These are phyloP conservation scores for Spathaspora sp. DNA, from an alignment of 805 yeast genomes.

Conservation along the genomic window DNA sequence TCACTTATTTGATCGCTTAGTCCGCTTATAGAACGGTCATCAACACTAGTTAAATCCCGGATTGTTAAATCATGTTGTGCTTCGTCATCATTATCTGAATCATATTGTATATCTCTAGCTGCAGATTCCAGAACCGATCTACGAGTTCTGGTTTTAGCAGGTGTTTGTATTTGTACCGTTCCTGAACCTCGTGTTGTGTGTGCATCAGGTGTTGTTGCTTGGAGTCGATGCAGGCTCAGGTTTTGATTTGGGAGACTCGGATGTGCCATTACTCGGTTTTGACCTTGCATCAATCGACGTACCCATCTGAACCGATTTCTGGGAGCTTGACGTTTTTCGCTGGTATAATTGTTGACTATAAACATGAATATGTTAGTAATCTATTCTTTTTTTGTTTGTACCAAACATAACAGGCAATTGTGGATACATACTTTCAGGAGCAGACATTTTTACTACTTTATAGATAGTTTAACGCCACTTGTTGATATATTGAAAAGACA, in stretches of 20 bases:
- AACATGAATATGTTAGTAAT: not conserved
- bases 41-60: not conserved
- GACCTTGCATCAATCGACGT: conserved; percentile 31
- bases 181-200: not conserved
- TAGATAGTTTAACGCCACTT: not conserved
- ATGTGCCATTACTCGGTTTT: conserved; percentile 3
- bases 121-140: not conserved
- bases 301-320: conserved; percentile 37
- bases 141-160: not conserved
- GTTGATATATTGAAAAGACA: not conserved
- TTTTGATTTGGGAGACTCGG: not conserved
- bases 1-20: conserved; percentile 17
- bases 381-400: not conserved
- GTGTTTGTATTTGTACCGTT: not conserved
- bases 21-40: not conserved
- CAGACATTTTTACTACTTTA: conserved; percentile 1
- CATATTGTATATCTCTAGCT: not conserved
- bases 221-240: not conserved
- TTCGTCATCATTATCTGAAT: not conserved
- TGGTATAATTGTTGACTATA: conserved; percentile 1
- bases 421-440: conserved; percentile 7
- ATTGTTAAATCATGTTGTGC: not conserved
- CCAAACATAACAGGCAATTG: not conserved
- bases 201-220: not conserved
- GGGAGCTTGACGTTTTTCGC: conserved; percentile 25